A percentile compares a stretch with the other conserved stretches of the same genome.
phyloP scores from a whole-genome alignment of 352 stramenopile species.

The Pythium volutum region DNA sequence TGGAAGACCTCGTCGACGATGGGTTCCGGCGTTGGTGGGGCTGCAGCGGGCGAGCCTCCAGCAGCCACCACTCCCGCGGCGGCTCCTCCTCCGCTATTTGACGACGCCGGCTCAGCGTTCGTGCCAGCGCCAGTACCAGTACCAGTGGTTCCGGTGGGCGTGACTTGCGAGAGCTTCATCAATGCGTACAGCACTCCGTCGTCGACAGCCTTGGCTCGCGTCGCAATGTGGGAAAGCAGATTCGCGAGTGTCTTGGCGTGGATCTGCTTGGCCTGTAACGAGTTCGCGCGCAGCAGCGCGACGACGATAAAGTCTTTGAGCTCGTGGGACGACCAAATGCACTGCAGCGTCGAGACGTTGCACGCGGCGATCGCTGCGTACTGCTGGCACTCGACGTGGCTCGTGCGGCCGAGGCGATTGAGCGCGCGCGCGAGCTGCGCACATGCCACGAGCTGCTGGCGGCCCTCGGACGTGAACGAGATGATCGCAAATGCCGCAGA shows the following conservation, averaged over 20 bases:
- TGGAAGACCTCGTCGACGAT: slow-evolving; percentile 62
- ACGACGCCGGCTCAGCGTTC: not conserved
- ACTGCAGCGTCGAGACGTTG: slow-evolving; percentile 65
- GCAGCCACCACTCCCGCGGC: not conserved
- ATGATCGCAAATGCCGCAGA: slow-evolving; percentile 77
- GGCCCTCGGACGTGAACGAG: slow-evolving; percentile 63
- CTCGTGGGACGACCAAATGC: slow-evolving; percentile 69
- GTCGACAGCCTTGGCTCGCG: slow-evolving; percentile 57
- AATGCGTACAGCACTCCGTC: slow-evolving; percentile 78
- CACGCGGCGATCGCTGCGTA: slow-evolving; percentile 77
- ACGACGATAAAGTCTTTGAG: slow-evolving; percentile 85
- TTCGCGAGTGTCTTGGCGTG: slow-evolving; percentile 82
- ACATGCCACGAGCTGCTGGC: slow-evolving; percentile 46
- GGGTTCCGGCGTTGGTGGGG: slow-evolving; percentile 6
- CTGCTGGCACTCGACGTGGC: slow-evolving; percentile 74
- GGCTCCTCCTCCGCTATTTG: not conserved
- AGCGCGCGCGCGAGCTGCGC: slow-evolving; percentile 55
- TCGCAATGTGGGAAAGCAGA: slow-evolving; percentile 53
- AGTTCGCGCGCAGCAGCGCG: slow-evolving; percentile 70
- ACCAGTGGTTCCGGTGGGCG: slow-evolving; percentile 9
- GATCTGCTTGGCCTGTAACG: slow-evolving; percentile 76
- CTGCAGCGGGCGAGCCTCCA: not conserved
- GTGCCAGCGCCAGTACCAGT: no score
- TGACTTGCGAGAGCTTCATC: slow-evolving; percentile 76
- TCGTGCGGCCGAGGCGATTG: slow-evolving; percentile 66